phyloP scores from a whole-genome alignment of 1,284 basidiomycete genomes.

The Cryptococcus sp. region DNA sequence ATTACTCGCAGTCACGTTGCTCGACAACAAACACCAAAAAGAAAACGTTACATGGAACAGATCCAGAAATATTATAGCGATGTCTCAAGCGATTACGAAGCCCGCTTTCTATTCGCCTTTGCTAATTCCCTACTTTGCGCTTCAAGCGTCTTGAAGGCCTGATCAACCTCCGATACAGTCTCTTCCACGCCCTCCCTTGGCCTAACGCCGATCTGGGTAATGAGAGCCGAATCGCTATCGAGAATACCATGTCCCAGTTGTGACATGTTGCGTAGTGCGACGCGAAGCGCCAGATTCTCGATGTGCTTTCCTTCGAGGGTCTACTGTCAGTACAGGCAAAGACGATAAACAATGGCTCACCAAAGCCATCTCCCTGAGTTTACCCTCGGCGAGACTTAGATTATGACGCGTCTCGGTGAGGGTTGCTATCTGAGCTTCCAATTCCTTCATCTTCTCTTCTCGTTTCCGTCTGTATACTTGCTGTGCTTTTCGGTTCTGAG shows the following conservation, averaged over 20 bases:
- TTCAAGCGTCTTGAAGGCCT: slow-evolving; percentile 15
- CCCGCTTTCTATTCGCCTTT: no score
- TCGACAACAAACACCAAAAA: no score
- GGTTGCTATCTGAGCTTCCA: no score
- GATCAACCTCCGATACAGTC: slow-evolving; percentile 7
- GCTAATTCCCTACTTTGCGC: slow-evolving; percentile 22
- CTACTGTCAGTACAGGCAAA: background rate
- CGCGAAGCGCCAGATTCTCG: slow-evolving; percentile 12
- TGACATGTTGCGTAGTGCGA: slow-evolving; percentile 6
- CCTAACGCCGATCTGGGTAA: background rate
- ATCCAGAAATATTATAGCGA: no score
- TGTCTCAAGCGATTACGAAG: no score
- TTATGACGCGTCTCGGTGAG: slow-evolving; percentile 30
- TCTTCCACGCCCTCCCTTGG: background rate
- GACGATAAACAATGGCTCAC: slow-evolving; percentile 17
- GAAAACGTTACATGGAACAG: no score
- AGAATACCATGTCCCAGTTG: slow-evolving; percentile 2
- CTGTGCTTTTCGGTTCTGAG: slow-evolving; percentile 47
- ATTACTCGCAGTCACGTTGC: no score
- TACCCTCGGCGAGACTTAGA: slow-evolving; percentile 27
- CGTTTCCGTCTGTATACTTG: slow-evolving; percentile 42
- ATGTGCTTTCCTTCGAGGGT: slow-evolving; percentile 16
- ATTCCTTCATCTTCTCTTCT: slow-evolving; percentile 45
- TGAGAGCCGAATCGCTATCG: slow-evolving; percentile 4
- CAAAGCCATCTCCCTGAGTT: slow-evolving; percentile 25